A percentile compares a stretch with the other conserved stretches of the same genome.
Evolutionary conservation across 2,329 filamentous ascomycete species (phyloP).

Genomic region (Phyllosticta citrichinensis): DNA sequence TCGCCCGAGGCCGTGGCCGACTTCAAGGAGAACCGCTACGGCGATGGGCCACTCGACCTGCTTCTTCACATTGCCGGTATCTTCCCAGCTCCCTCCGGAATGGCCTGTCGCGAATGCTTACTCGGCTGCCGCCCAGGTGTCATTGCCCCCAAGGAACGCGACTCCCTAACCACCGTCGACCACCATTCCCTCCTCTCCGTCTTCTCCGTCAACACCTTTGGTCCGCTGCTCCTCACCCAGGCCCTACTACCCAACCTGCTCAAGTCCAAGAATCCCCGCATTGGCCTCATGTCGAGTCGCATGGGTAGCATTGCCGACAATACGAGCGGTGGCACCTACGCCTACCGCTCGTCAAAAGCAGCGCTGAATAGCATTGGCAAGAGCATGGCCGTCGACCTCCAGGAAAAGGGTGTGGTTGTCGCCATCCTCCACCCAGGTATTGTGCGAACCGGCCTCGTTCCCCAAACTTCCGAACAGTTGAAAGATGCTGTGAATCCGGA

Average conservation of each 20-base stretch:
- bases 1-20: slow-evolving; percentile 24
- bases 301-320: slow-evolving; percentile 37
- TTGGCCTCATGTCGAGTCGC: slow-evolving; percentile 34
- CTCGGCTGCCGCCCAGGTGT: slow-evolving; percentile 18
- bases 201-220: slow-evolving; percentile 37
- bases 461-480: slow-evolving; percentile 12
- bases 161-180: slow-evolving; percentile 24
- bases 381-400: slow-evolving; percentile 33
- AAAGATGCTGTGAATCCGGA: slow-evolving; percentile 35
- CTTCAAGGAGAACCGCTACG: slow-evolving; percentile 21
- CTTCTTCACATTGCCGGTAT: slow-evolving; percentile 29
- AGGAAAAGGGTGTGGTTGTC: slow-evolving; percentile 30
- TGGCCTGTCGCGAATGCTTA: neutral
- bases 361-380: slow-evolving; percentile 37
- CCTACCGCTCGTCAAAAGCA: slow-evolving; percentile 36
- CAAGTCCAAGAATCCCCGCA: slow-evolving; percentile 19
- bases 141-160: slow-evolving; percentile 22
- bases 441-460: slow-evolving; percentile 29
- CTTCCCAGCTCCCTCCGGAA: neutral
- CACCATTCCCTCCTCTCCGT: slow-evolving; percentile 22
- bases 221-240: slow-evolving; percentile 35
- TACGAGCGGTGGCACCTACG: slow-evolving; percentile 31
- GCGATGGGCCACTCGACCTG: slow-evolving; percentile 24
- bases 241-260: slow-evolving; percentile 34
- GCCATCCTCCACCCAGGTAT: slow-evolving; percentile 35